Evolutionary conservation across 768 basidiomycete species (phyloP), one percentile per base, ranked within the genome.

Genomic region (Termitomyces sp.): DNA sequence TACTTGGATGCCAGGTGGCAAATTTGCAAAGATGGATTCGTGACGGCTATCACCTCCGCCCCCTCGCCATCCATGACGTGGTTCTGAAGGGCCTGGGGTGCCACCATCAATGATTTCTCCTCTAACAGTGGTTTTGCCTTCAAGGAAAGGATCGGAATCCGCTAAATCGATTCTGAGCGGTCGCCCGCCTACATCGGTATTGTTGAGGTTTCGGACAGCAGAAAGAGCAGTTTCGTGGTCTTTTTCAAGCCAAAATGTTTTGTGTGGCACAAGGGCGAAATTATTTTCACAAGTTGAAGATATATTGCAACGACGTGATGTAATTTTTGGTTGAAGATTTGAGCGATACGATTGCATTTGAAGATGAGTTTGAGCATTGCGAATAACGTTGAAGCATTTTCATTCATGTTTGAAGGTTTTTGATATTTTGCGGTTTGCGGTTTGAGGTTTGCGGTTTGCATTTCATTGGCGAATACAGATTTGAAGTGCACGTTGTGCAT

Each of bases 171-270:
- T 95, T 50, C 95, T 87, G 45, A 99, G 79, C 2, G 91, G 89
- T 9, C 97, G 85, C 4, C 97, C 97, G 56, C 91, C 93, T 33
- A 98, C 90, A 64, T 94, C 92, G 51, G 85, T 85, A 60, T 91
- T 92, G 72, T 97, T 94, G 50, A 99, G 82, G 68, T 98, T 99
- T 66, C 97, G 87, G 16, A 99, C 93, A 49, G 97, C 97, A 51
- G 94, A 96, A 26, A 84, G 73, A 7, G 97, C 97, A 24, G 97
- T 98, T 73, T 97, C 95, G 70, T 96, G 92, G 73, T 99, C 97
- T 90, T 71, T 63, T 54, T 45, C 60, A 33, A 51, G 24, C 18
- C 61, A 39, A 47, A 54, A 62, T 59, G 58, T 52, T 46, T 49
- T 47, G 60, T 51, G 55, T 57, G 60, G 42, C 37, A 52, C 37